Conservation (phyloP, 495 filamentous ascomycete genomes). For the Podospora sp. region DNA sequence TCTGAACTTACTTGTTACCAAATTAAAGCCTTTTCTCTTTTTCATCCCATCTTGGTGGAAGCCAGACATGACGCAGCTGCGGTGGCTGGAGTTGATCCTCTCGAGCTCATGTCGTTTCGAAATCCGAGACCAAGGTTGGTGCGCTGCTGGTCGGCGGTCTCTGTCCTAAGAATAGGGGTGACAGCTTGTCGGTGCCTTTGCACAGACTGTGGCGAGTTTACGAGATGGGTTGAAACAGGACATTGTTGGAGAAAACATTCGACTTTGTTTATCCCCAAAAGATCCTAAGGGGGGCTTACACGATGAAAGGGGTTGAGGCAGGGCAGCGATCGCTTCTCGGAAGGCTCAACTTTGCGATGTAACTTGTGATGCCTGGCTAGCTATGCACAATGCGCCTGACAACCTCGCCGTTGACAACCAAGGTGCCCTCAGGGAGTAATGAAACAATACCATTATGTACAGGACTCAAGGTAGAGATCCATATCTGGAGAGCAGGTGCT, state of each 20-base stretch:
- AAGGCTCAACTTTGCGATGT: too few species aligned
- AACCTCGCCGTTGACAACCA: background rate
- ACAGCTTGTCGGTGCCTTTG: background rate
- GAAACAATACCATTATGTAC: background rate
- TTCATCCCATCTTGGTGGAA: background rate
- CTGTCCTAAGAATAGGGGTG: background rate
- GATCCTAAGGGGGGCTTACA: too few species aligned
- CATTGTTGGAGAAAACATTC: too few species aligned
- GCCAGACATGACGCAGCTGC: background rate
- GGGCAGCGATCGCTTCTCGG: too few species aligned
- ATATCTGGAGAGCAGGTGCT: background rate
- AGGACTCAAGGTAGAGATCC: background rate
- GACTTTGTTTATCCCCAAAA: too few species aligned
- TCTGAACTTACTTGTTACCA: background rate
- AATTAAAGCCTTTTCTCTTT: background rate
- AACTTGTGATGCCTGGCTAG: background rate
- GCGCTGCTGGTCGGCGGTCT: background rate
- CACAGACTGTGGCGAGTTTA: background rate
- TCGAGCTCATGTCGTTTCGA: background rate
- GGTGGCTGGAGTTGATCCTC: background rate
- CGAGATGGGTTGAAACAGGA: too few species aligned
- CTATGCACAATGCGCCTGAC: background rate
- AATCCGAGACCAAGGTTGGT: background rate
- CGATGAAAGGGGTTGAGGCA: too few species aligned
- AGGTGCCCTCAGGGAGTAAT: background rate